Conservation (phyloP, 1,139 yeast species). For the Ogataea hybrid region DNA sequence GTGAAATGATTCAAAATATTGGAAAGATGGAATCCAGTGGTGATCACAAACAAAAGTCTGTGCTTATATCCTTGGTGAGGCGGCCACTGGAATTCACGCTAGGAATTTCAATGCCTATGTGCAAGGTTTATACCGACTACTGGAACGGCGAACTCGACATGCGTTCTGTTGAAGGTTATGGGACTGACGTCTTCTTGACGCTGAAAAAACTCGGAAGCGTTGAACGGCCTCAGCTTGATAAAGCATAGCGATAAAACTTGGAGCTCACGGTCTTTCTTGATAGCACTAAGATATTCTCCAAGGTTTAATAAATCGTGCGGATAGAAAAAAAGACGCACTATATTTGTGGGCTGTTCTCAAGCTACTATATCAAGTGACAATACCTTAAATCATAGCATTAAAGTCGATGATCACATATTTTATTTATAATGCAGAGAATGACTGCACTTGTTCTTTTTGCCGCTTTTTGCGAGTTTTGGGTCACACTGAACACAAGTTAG, state of each 20-base stretch:
- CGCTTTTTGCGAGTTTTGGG: no score
- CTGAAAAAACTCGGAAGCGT: conserved; percentile 74
- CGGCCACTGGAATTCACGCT: conserved; percentile 73
- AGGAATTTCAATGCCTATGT: conserved; percentile 89
- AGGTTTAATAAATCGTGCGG: no score
- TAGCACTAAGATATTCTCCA: no score
- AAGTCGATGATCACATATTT: no score
- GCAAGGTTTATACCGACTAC: conserved; percentile 88
- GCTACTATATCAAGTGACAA: no score
- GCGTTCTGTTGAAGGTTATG: conserved; percentile 85
- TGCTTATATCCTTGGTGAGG: conserved; percentile 53
- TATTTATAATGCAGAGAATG: no score
- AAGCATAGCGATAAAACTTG: conserved; percentile 40
- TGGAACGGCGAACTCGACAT: conserved; percentile 90
- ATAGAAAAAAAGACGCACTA: no score
- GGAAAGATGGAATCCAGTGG: conserved; percentile 39
- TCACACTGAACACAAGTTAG: no score
- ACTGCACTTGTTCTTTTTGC: no score
- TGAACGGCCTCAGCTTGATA: conserved; percentile 66
- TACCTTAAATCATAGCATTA: no score
- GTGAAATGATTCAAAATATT: conserved; percentile 31
- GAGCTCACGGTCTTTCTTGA: no score
- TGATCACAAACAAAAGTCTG: conserved; percentile 33
- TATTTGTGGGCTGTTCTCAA: no score
- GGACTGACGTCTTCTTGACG: conserved; percentile 81